phyloP scores from a whole-genome alignment of 1,139 yeast genomes.

The Kluyveromyces sp. region DNA sequence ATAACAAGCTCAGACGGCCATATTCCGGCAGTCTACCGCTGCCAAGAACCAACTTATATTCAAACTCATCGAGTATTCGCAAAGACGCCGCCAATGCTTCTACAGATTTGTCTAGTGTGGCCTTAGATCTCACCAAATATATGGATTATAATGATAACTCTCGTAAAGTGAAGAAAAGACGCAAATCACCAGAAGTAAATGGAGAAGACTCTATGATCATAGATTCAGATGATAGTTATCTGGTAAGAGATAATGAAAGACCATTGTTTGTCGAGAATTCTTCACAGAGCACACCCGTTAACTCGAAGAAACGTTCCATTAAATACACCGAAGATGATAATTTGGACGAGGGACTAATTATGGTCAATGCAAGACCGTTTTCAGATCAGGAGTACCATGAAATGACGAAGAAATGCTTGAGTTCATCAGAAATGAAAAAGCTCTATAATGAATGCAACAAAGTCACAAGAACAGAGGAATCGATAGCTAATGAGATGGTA shows the following conservation, averaged over 20 bases:
- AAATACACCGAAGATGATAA: background rate
- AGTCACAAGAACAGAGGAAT: slow-evolving; percentile 41
- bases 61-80: background rate
- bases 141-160: background rate
- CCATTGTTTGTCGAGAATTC: slow-evolving; percentile 3
- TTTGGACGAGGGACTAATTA: background rate
- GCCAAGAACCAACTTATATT: background rate
- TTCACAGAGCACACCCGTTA: slow-evolving; percentile 1
- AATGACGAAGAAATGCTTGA: slow-evolving; percentile 6
- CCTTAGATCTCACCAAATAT: slow-evolving; percentile 1
- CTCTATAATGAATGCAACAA: slow-evolving; percentile 46
- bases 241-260: background rate
- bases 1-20: too few species aligned
- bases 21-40: too few species aligned
- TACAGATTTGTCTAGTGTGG: background rate
- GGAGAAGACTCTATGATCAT: background rate
- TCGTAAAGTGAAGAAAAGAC: too few species aligned
- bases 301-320: background rate
- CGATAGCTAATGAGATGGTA: slow-evolving; percentile 44
- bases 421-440: slow-evolving; percentile 5
- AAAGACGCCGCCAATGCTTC: background rate
- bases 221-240: background rate
- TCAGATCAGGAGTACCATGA: slow-evolving; percentile 17
- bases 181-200: too few species aligned
- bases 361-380: slow-evolving; percentile 10